Percentiles rank a stretch among this genome's conserved stretches.
These are phyloP conservation scores for Leccinum truebloodii DNA, from an alignment of 768 basidiomycete genomes.

Conservation along the genomic window DNA sequence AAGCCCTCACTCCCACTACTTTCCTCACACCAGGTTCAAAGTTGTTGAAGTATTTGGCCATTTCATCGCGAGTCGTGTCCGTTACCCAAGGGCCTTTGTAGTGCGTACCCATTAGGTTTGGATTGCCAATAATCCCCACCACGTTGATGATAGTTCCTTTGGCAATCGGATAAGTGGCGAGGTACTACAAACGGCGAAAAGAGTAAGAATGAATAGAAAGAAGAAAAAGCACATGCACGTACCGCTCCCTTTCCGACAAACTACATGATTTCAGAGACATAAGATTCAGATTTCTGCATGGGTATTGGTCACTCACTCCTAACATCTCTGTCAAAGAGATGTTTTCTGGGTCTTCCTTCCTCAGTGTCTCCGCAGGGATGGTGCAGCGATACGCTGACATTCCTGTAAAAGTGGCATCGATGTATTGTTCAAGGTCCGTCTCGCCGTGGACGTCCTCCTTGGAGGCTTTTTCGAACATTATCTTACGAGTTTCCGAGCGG, in stretches of 20 bases:
- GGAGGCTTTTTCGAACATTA: constrained; percentile 22
- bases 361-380: constrained; percentile 35
- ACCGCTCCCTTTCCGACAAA: constrained; percentile 17
- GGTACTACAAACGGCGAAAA: constrained; percentile 29
- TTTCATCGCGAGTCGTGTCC: constrained; percentile 35
- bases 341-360: constrained; percentile 25
- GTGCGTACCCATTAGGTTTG: constrained; percentile 28
- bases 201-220: background rate
- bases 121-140: constrained; percentile 32
- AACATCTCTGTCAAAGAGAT: constrained; percentile 18
- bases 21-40: constrained; percentile 40
- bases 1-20: constrained; percentile 29
- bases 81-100: constrained; percentile 36
- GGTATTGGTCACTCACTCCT: constrained; percentile 20
- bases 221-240: background rate
- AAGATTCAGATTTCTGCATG: background rate
- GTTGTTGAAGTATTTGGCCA: constrained; percentile 29
- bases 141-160: constrained; percentile 39
- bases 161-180: constrained; percentile 42
- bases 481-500: constrained; percentile 28
- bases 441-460: background rate
- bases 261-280: constrained; percentile 13
- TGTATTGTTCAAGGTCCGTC: constrained; percentile 10
- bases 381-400: constrained; percentile 40
- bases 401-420: constrained; percentile 43